Base-by-base conservation (phyloP, 495 filamentous ascomycete species). In the Rhypophila decipiens region DNA sequence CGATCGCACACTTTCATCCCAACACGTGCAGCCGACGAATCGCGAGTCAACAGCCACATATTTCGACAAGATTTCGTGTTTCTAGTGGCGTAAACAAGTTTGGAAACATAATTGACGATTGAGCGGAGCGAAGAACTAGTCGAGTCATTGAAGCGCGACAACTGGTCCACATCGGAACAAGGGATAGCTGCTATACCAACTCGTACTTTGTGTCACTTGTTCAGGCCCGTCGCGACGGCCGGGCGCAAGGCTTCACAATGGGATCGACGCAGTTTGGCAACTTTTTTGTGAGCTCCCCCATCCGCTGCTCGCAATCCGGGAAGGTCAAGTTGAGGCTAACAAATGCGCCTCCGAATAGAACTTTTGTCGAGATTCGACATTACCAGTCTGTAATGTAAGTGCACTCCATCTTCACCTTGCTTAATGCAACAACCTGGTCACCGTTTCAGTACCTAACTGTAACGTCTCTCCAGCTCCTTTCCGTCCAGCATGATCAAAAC, bases 361-460 rank as follows among this genome's bases (percentile, higher is more conserved):
- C 70, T 96, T 99, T 65, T 99, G 93, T 82, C 85, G 86, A 58
- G 88, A 96, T 72, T 90, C 90, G 52, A 96, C 91, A 52, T 75
- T 99, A 60, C 93, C 93, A 52, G 80, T 95, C 54, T 96, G 90
- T 80, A 96, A 96, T 78, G 91, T 97, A 79, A 52, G 91, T 83
- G 39, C 44, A 12, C 41, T 37, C 17, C 41, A 18, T 34, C 17
- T 21, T 21, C 11, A 5, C 10, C 21, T 11, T 3, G 22, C 9
- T 13, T 18, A 27, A 43, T 5, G 19, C 22, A 24, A 4, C 2
- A 4, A 20, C 39, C 5, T n/a, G n/a, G n/a, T n/a, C n/a, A n/a
- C n/a, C n/a, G n/a, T n/a, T n/a, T n/a, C n/a, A n/a, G n/a, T n/a
- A n/a, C n/a, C n/a, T n/a, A n/a, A n/a, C n/a, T n/a, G n/a, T n/a